Percentiles rank a stretch among this genome's conserved stretches.
Conservation (phyloP, 179 eudicot genomes). For the Corrigiola litoralis region DNA sequence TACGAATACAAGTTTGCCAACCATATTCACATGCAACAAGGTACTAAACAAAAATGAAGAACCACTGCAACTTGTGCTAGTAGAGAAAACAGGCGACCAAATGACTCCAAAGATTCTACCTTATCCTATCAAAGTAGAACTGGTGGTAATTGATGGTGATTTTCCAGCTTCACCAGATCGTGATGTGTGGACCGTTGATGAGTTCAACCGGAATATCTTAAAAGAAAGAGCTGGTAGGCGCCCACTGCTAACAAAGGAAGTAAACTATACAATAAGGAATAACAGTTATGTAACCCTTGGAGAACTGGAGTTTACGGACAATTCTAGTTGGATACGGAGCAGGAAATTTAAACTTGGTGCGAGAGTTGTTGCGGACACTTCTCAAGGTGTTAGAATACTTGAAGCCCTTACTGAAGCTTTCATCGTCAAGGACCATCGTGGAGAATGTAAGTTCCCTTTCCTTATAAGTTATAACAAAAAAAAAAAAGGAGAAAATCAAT, state of each 20-base stretch:
- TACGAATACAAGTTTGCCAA: constrained; percentile 22
- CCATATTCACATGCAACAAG: constrained; percentile 62
- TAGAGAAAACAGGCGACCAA: constrained; percentile 24
- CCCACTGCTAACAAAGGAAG: constrained; percentile 57
- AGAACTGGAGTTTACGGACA: constrained; percentile 69
- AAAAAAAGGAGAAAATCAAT: too few relatives aligned
- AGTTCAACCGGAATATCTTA: constrained; percentile 38
- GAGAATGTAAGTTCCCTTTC: constrained; percentile 52
- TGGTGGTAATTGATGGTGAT: constrained; percentile 61
- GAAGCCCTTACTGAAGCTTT: constrained; percentile 67
- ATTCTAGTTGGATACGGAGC: constrained; percentile 72
- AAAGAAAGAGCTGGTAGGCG: constrained; percentile 58
- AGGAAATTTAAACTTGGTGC: constrained; percentile 70
- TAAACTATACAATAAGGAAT: constrained; percentile 43
- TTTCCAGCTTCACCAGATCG: constrained; percentile 28
- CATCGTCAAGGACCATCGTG: constrained; percentile 73
- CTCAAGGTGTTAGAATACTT: constrained; percentile 20
- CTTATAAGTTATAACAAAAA: neutral
- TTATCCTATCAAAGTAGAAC: constrained; percentile 47
- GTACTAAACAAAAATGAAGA: constrained; percentile 35
- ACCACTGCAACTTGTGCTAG: constrained; percentile 46
- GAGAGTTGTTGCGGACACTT: constrained; percentile 32
- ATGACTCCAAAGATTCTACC: constrained; percentile 22
- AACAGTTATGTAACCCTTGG: constrained; percentile 31
- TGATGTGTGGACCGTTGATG: constrained; percentile 37